Conservation (phyloP, 1,284 basidiomycete species). For the Lentinus polychrous region DNA sequence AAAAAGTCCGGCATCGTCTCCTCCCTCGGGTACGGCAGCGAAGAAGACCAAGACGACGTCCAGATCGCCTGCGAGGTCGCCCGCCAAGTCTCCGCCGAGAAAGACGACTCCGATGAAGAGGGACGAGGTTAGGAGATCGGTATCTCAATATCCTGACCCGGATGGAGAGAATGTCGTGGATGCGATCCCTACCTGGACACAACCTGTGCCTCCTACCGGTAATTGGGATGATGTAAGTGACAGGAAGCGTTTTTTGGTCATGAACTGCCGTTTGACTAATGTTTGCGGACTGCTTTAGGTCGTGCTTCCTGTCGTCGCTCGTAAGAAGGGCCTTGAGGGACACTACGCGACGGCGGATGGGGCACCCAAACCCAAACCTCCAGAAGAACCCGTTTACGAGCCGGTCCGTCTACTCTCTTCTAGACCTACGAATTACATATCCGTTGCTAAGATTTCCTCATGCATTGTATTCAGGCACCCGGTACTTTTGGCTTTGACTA, state of each 20-base stretch:
- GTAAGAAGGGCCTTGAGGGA: conserved; percentile 71
- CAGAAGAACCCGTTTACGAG: conserved; percentile 26
- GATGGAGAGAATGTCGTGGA: conserved; percentile 48
- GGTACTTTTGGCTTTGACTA: conserved; percentile 76
- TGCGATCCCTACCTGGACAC: conserved; percentile 74
- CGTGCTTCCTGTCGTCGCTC: conserved; percentile 69
- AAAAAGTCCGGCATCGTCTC: conserved; percentile 33
- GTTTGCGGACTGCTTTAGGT: conserved; percentile 32
- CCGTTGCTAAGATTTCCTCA: neutral
- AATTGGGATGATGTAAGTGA: conserved; percentile 72
- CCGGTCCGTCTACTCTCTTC: conserved; percentile 37
- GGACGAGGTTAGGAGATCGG: conserved; percentile 33
- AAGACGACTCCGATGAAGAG: conserved; percentile 17
- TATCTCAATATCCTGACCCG: conserved; percentile 57
- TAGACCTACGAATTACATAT: neutral
- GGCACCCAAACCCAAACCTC: conserved; percentile 43
- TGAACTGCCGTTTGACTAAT: neutral
- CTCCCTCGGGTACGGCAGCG: conserved; percentile 24
- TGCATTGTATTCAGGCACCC: conserved; percentile 57
- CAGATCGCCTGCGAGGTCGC: conserved; percentile 24
- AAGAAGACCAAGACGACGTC: conserved; percentile 32
- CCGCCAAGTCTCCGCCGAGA: conserved; percentile 15
- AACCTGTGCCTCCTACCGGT: conserved; percentile 53
- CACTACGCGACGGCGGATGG: conserved; percentile 62
- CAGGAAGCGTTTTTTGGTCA: neutral